Conservation (phyloP, 2,329 filamentous ascomycete genomes). For the Aspergillus sergii region DNA sequence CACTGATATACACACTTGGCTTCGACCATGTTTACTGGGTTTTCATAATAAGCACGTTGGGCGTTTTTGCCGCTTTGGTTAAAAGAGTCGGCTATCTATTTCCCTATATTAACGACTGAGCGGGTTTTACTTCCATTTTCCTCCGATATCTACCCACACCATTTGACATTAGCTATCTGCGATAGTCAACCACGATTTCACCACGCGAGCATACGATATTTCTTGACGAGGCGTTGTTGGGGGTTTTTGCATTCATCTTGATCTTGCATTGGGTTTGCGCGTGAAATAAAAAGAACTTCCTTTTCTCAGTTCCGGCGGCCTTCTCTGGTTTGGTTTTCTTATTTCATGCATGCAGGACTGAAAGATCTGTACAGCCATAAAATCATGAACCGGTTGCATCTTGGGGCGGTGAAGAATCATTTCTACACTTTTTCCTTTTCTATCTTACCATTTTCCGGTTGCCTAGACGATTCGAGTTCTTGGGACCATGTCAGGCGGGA, state of each 20-base stretch:
- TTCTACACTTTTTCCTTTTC: not conserved
- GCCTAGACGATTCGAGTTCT: not conserved
- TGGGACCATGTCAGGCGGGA: not conserved
- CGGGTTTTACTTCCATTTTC: slow-evolving; percentile 7
- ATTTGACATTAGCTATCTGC: slow-evolving; percentile 6
- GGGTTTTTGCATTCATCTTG: slow-evolving; percentile 11
- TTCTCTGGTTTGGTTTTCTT: not conserved
- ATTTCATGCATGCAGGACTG: slow-evolving; percentile 1
- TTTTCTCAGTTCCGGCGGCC: not conserved
- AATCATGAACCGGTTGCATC: not conserved
- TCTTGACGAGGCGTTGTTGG: slow-evolving; percentile 15
- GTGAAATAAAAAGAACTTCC: slow-evolving; percentile 1
- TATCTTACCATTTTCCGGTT: not conserved
- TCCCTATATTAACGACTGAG: slow-evolving; percentile 19
- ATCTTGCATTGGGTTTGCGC: slow-evolving; percentile 9
- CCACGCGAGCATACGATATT: slow-evolving; percentile 14
- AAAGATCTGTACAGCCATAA: slow-evolving; percentile 4
- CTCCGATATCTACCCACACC: not conserved
- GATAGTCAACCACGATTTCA: slow-evolving; percentile 7
- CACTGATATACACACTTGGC: slow-evolving; percentile 6
- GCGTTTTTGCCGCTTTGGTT: slow-evolving; percentile 9
- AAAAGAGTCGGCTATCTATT: slow-evolving; percentile 7
- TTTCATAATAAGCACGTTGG: slow-evolving; percentile 23
- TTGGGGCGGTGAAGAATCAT: not conserved
- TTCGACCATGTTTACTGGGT: slow-evolving; percentile 4